Evolutionary conservation across 768 basidiomycete genomes (phyloP).

Genomic region (Termitomyces sp.): DNA sequence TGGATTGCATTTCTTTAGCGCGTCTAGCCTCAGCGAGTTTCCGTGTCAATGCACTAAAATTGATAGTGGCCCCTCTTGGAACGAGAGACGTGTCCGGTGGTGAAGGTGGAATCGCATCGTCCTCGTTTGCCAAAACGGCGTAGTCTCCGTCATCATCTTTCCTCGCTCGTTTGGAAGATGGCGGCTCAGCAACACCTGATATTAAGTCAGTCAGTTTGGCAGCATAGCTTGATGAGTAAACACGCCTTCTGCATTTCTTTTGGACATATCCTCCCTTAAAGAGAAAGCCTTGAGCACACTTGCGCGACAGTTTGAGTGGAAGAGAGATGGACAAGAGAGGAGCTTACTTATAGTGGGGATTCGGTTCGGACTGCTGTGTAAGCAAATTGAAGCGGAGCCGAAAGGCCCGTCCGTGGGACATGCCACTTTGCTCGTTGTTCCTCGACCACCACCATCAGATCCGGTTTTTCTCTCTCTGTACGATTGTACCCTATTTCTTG

Average conservation of each 20-base stretch:
- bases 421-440: constrained; percentile 24
- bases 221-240: not conserved
- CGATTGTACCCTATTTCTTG: constrained; percentile 31
- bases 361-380: constrained; percentile 12
- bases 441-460: constrained; percentile 28
- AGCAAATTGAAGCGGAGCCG: constrained; percentile 33
- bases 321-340: not conserved
- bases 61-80: constrained; percentile 78
- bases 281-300: not conserved
- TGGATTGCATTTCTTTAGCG: constrained; percentile 37
- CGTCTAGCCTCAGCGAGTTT: constrained; percentile 68
- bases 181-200: constrained; percentile 25
- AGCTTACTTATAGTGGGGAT: not conserved
- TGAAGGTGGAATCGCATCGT: constrained; percentile 53
- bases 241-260: constrained; percentile 35
- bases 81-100: constrained; percentile 54
- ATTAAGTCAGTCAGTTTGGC: not conserved
- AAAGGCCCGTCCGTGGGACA: constrained; percentile 20
- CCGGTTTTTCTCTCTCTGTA: constrained; percentile 16
- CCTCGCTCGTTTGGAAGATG: constrained; percentile 41
- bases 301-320: not conserved
- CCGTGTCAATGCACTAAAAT: constrained; percentile 79
- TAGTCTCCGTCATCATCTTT: constrained; percentile 54
- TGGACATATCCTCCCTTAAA: constrained; percentile 27
- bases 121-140: constrained; percentile 54